A percentile compares a stretch with the other conserved stretches of the same genome.
Evolutionary conservation across 2,329 filamentous ascomycete species (phyloP).

Genomic region (Daldinia sp.): DNA sequence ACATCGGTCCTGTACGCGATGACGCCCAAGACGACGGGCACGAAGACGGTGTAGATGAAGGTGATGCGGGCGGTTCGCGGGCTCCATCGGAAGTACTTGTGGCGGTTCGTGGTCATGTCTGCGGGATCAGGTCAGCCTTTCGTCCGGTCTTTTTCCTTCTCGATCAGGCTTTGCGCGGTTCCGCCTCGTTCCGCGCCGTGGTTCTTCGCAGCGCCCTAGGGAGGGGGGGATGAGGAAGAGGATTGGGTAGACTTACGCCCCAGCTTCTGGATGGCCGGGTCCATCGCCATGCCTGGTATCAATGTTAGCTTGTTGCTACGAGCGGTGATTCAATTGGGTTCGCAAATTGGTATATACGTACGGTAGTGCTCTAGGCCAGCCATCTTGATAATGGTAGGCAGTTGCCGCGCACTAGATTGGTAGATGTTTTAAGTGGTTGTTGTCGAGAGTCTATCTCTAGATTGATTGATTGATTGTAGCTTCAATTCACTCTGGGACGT

Average conservation of each 20-base stretch:
- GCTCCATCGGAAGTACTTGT: slow-evolving; percentile 97
- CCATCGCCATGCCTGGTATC: slow-evolving; percentile 58
- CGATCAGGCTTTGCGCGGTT: background rate
- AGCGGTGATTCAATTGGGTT: slow-evolving; percentile 13
- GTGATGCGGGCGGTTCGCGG: slow-evolving; percentile 82
- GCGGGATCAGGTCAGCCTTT: slow-evolving; percentile 27
- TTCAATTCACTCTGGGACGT: slow-evolving; percentile 34
- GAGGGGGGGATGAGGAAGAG: background rate
- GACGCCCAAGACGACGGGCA: slow-evolving; percentile 78
- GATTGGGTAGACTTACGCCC: slow-evolving; percentile 55
- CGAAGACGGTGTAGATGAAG: slow-evolving; percentile 78
- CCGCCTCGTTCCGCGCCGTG: background rate
- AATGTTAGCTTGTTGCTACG: slow-evolving; percentile 47
- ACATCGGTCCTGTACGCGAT: slow-evolving; percentile 87
- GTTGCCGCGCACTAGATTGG: slow-evolving; percentile 39
- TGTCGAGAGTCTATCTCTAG: slow-evolving; percentile 31
- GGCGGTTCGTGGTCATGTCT: slow-evolving; percentile 88
- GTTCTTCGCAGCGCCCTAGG: background rate
- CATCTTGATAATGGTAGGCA: slow-evolving; percentile 54
- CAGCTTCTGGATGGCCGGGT: slow-evolving; percentile 62
- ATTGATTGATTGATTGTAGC: slow-evolving; percentile 26
- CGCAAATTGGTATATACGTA: slow-evolving; percentile 44
- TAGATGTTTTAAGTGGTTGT: slow-evolving; percentile 30
- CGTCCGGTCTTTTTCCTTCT: background rate
- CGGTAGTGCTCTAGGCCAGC: slow-evolving; percentile 59